Evolutionary conservation across 495 filamentous ascomycete species (phyloP).

Genomic region (Penicillium fimorum): DNA sequence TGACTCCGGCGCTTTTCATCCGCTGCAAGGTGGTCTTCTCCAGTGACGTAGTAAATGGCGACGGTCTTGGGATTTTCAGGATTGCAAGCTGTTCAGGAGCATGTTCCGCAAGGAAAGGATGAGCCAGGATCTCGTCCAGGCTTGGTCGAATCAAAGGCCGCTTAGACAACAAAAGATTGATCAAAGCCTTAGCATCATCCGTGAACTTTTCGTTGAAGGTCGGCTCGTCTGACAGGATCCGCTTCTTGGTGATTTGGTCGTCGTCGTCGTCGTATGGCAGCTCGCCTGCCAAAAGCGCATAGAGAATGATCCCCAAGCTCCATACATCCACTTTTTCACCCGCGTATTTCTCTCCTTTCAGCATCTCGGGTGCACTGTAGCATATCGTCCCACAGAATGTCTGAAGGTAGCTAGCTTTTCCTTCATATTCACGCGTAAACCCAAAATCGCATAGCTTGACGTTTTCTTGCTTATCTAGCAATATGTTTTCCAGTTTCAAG

Average conservation of each 20-base stretch:
- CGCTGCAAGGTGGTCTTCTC: slow-evolving; percentile 90
- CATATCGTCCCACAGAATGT: slow-evolving; percentile 98
- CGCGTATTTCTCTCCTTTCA: slow-evolving; percentile 96
- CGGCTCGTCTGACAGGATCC: slow-evolving; percentile 81
- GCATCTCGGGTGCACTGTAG: slow-evolving; percentile 97
- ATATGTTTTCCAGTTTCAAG: slow-evolving; percentile 94
- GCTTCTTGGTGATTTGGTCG: slow-evolving; percentile 77
- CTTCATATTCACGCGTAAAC: slow-evolving; percentile 96
- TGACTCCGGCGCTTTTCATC: slow-evolving; percentile 92
- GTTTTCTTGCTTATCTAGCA: slow-evolving; percentile 95
- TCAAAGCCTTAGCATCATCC: slow-evolving; percentile 69
- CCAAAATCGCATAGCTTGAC: slow-evolving; percentile 99
- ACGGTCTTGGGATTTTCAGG: slow-evolving; percentile 75
- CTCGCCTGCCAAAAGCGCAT: slow-evolving; percentile 87
- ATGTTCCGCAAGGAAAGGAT: slow-evolving; percentile 86
- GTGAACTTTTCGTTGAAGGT: slow-evolving; percentile 79
- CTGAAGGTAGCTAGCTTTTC: slow-evolving; percentile 89
- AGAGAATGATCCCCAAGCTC: slow-evolving; percentile 96
- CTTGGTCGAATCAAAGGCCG: slow-evolving; percentile 80
- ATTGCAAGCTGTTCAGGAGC: slow-evolving; percentile 89
- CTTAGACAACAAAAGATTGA: slow-evolving; percentile 80
- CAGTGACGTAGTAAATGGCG: slow-evolving; percentile 81
- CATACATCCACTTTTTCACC: slow-evolving; percentile 98
- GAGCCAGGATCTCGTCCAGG: slow-evolving; percentile 81
- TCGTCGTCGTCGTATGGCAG: slow-evolving; percentile 95